phyloP scores from a whole-genome alignment of 2,329 filamentous ascomycete genomes.

The Apiospora phragmitis region DNA sequence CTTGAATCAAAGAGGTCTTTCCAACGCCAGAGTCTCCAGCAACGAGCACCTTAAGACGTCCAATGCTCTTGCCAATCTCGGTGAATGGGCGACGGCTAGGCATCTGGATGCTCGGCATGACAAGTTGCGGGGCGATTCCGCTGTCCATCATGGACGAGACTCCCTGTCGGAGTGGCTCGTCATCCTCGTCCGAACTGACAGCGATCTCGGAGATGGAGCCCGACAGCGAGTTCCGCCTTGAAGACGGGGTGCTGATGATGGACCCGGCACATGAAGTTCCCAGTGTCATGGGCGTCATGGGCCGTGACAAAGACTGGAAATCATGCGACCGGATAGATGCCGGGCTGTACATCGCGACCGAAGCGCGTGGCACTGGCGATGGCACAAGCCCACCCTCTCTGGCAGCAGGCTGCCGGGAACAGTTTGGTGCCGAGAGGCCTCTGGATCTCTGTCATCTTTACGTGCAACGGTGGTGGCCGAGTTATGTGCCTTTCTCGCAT shows the following conservation, averaged over 20 bases:
- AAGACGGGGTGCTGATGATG: slow-evolving; percentile 49
- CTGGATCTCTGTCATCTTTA: slow-evolving; percentile 24
- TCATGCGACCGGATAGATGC: slow-evolving; percentile 28
- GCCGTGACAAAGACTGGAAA: slow-evolving; percentile 38
- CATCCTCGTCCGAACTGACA: slow-evolving; percentile 50
- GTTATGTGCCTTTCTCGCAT: slow-evolving; percentile 30
- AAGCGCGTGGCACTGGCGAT: slow-evolving; percentile 32
- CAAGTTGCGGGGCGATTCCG: slow-evolving; percentile 70
- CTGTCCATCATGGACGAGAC: slow-evolving; percentile 47
- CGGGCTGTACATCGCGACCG: slow-evolving; percentile 33
- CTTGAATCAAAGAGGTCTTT: slow-evolving; percentile 87
- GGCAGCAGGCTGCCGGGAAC: slow-evolving; percentile 4
- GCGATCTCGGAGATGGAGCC: slow-evolving; percentile 49
- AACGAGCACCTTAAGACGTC: slow-evolving; percentile 85
- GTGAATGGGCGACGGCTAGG: slow-evolving; percentile 89
- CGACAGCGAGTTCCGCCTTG: slow-evolving; percentile 51
- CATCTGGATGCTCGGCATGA: slow-evolving; percentile 96
- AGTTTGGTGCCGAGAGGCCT: slow-evolving; percentile 16
- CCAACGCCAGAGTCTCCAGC: slow-evolving; percentile 79
- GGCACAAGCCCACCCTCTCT: slow-evolving; percentile 12
- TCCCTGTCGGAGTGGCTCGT: slow-evolving; percentile 41
- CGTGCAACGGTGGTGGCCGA: neutral
- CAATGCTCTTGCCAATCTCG: slow-evolving; percentile 77
- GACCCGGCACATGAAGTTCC: slow-evolving; percentile 42
- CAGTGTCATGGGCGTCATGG: slow-evolving; percentile 47